Percentiles rank a stretch among this genome's conserved stretches.
These are phyloP conservation scores for Hansenula sp. DNA, from an alignment of 1,139 yeast genomes.

Conservation along the genomic window DNA sequence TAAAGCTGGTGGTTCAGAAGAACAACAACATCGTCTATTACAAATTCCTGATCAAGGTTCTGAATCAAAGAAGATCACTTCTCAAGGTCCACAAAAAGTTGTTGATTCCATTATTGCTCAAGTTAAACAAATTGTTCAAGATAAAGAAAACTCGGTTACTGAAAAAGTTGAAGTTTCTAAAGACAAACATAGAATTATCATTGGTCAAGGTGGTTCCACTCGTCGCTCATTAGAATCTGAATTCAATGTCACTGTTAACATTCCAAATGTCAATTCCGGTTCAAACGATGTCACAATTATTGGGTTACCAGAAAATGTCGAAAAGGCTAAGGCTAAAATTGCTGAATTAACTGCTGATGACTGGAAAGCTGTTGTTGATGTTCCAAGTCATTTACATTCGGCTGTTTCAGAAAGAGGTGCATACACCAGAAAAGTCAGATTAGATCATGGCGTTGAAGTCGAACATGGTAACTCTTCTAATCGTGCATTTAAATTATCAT, in stretches of 20 bases:
- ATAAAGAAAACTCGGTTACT: slow-evolving; percentile 58
- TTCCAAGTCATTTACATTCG: slow-evolving; percentile 57
- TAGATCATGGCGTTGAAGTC: slow-evolving; percentile 54
- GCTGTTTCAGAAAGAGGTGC: slow-evolving; percentile 69
- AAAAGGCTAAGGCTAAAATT: slow-evolving; percentile 50
- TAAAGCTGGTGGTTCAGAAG: slow-evolving; percentile 69
- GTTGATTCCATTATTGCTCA: slow-evolving; percentile 67
- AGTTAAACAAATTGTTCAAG: slow-evolving; percentile 60
- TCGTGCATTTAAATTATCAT: slow-evolving; percentile 48
- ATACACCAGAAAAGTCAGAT: slow-evolving; percentile 52
- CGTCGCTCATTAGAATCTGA: slow-evolving; percentile 73
- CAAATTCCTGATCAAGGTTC: slow-evolving; percentile 73
- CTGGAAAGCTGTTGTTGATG: slow-evolving; percentile 39
- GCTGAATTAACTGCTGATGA: slow-evolving; percentile 44
- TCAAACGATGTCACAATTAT: slow-evolving; percentile 38
- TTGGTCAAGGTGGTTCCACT: slow-evolving; percentile 79
- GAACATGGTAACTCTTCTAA: slow-evolving; percentile 51
- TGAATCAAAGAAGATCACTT: slow-evolving; percentile 55
- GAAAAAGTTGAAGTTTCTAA: slow-evolving; percentile 61
- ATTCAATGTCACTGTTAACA: slow-evolving; percentile 55
- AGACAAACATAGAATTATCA: slow-evolving; percentile 69
- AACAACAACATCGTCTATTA: slow-evolving; percentile 45
- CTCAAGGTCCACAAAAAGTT: slow-evolving; percentile 71
- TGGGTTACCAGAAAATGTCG: slow-evolving; percentile 64
- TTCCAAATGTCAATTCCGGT: slow-evolving; percentile 60